These are phyloP conservation scores for Carnegiea gigantea DNA, from an alignment of 179 eudicot genomes.

Conservation along the genomic window DNA sequence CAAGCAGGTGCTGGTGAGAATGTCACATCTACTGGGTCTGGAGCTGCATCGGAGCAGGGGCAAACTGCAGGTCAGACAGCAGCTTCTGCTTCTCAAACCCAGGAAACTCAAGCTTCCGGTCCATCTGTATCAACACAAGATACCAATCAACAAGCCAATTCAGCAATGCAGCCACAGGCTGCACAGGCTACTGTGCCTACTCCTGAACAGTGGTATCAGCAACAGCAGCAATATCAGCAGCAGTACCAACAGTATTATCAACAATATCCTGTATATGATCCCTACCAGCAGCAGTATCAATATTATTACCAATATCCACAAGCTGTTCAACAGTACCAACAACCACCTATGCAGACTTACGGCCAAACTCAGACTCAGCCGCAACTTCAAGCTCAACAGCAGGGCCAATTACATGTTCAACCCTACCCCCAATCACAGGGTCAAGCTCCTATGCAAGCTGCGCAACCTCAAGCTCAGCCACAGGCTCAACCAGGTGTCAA, in stretches of 20 bases:
- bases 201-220: conserved; percentile 83
- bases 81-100: conserved; percentile 51
- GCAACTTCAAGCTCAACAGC: conserved; percentile 38
- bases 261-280: conserved; percentile 87
- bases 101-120: conserved; percentile 46
- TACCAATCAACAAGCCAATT: conserved; percentile 43
- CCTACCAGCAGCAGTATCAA: conserved; percentile 82
- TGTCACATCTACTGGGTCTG: conserved; percentile 40
- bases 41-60: conserved; percentile 39
- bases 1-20: conserved; percentile 42
- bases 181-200: conserved; percentile 56
- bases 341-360: conserved; percentile 43
- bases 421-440: conserved; percentile 38
- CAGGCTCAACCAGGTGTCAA: conserved; percentile 38
- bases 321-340: conserved; percentile 56
- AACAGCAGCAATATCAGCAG: conserved; percentile 68
- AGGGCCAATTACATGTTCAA: conserved; percentile 35
- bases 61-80: conserved; percentile 43
- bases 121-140: conserved; percentile 48
- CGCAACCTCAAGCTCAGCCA: conserved; percentile 35
- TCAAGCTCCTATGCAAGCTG: conserved; percentile 1
- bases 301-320: conserved; percentile 70
- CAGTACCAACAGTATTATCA: conserved; percentile 83
- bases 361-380: conserved; percentile 35
- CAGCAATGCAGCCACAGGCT: conserved; percentile 48